Base-by-base conservation (phyloP, 2,329 filamentous ascomycete species). In the Phoma sp. region DNA sequence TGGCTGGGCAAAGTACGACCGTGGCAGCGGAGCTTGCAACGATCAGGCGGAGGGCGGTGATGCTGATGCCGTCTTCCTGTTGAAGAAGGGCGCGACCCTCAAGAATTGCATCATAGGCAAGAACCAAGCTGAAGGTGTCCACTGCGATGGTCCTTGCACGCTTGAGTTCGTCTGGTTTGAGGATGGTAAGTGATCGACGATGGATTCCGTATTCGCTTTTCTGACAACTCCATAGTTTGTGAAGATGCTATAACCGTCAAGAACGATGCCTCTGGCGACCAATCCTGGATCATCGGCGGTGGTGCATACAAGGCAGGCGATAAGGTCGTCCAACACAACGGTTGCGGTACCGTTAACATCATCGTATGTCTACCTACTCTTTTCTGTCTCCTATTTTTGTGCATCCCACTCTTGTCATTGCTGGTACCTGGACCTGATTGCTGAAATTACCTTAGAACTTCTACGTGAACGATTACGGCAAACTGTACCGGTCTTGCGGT, bases 91-190 rank as follows among this genome's bases (percentile, higher is more conserved):
- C 14, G 80, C 77, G 12, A 78, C 76, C 12, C 69, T 83, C 33
- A 77, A 74, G 56, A 82, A 82, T 60, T 79, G 78, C 64, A 82
- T 83, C 66, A 82, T 83, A 42, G 80, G 80, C n/a, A 70, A 74
- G 25, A 75, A 77, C 48, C 76, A 81, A 59, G 73, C 76, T 20
- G 80, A 83, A 64, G 80, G 80, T 50, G 77, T 83, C 18, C 80
- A 83, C 71, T 82, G 80, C 69, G 68, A 76, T 57, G 59, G 56
- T 4, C 71, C 74, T 30, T 81, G 80, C 66, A 79, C 74, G n/a
- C 66, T 81, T 17, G 74, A 73, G 32, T 76, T 75, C 50, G 75
- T 78, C 21, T 78, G 74, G 73, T 78, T 70, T 56, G 60, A 66
- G 37, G 69, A 69, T 32, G 50, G 50, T 53, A 21, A 29, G 30